Percentiles rank a stretch among this genome's conserved stretches.
Evolutionary conservation across 352 stramenopile genomes (phyloP).

Genomic region (Elongisporangium senticosum): DNA sequence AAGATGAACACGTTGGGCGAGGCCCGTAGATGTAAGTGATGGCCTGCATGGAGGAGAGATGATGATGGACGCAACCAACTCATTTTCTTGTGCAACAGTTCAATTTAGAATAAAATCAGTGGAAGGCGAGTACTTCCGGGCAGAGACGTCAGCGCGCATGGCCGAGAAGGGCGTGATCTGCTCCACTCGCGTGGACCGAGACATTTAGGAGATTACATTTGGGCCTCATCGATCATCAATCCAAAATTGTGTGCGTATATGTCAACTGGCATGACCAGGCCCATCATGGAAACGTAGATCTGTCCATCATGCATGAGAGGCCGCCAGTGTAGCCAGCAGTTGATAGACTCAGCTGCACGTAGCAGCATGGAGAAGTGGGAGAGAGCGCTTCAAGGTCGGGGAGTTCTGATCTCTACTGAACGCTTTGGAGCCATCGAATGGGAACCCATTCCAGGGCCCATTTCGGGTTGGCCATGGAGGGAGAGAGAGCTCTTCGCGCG

Average conservation of each 20-base stretch:
- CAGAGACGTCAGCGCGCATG: conserved; percentile 66
- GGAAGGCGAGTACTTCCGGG: conserved; percentile 70
- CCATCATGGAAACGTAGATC: background rate
- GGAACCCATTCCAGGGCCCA: background rate
- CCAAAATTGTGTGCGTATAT: background rate
- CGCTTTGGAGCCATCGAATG: background rate
- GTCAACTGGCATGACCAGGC: background rate
- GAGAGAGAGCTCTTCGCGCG: background rate
- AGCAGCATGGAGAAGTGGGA: background rate
- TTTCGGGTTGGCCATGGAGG: background rate
- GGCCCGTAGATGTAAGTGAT: conserved; percentile 56
- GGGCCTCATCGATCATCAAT: background rate
- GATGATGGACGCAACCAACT: conserved; percentile 1
- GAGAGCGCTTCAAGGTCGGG: background rate
- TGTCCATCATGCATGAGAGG: background rate
- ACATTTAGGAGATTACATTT: conserved; percentile 23
- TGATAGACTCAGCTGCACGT: background rate
- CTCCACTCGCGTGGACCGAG: conserved; percentile 68
- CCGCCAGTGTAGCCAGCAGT: background rate
- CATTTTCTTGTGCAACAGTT: conserved; percentile 29
- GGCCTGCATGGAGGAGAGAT: conserved; percentile 6
- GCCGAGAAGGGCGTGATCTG: conserved; percentile 71
- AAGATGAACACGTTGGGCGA: conserved; percentile 62
- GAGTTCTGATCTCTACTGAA: background rate
- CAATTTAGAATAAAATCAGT: conserved; percentile 79